These are phyloP conservation scores for Blastocystis sp. DNA, from an alignment of 352 stramenopile species.

Conservation along the genomic window DNA sequence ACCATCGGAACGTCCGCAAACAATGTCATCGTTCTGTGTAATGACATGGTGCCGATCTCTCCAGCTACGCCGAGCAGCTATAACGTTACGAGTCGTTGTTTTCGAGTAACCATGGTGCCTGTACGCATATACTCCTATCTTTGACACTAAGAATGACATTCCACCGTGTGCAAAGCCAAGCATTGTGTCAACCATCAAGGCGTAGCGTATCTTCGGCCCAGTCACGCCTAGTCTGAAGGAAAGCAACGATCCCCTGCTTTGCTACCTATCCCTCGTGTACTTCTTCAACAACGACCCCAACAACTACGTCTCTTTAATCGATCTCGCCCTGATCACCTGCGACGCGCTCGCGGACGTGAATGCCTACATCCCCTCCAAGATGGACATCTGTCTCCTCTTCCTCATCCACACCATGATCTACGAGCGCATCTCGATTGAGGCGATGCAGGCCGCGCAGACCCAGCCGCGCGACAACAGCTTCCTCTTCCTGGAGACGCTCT, in stretches of 20 bases:
- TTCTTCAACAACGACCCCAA: conserved; percentile 14
- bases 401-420: conserved; percentile 16
- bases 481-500: conserved; percentile 36
- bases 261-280: conserved; percentile 23
- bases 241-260: conserved; percentile 4
- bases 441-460: not conserved
- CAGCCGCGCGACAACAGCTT: not conserved
- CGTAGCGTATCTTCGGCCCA: not conserved
- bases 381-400: conserved; percentile 31
- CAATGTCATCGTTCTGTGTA: conserved; percentile 22
- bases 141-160: conserved; percentile 18
- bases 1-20: not conserved
- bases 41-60: conserved; percentile 36
- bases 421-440: not conserved
- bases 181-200: conserved; percentile 25
- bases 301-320: conserved; percentile 33
- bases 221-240: not conserved
- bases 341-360: conserved; percentile 20
- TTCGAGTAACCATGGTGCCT: conserved; percentile 20
- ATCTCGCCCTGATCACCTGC: conserved; percentile 22
- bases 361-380: not conserved
- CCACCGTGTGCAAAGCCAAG: not conserved
- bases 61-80: conserved; percentile 23
- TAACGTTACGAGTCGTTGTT: not conserved
- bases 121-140: not conserved